These are phyloP conservation scores for Pyrrhoderma lamaoense DNA, from an alignment of 1,284 basidiomycete genomes.

Conservation along the genomic window DNA sequence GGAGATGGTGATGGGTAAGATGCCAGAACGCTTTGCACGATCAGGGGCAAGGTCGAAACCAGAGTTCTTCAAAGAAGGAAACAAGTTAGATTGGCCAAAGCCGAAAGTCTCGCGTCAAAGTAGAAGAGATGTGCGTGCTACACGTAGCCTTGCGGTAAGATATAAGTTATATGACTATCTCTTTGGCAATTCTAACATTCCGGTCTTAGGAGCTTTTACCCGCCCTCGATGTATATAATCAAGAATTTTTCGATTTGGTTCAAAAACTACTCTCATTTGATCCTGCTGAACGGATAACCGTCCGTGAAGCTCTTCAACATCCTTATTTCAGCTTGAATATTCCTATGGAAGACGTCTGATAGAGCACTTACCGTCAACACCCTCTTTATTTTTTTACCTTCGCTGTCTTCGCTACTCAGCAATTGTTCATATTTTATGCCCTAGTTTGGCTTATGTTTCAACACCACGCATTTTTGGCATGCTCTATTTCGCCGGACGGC, in stretches of 20 bases:
- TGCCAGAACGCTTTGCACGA: conserved; percentile 80
- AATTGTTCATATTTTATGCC: not conserved
- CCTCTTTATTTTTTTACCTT: not conserved
- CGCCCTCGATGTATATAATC: conserved; percentile 61
- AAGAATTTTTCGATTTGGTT: conserved; percentile 83
- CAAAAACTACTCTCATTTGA: conserved; percentile 87
- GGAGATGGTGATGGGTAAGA: conserved; percentile 97
- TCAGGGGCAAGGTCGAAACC: conserved; percentile 71
- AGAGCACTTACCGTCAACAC: conserved; percentile 1
- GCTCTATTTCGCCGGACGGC: conserved; percentile 1
- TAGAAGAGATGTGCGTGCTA: conserved; percentile 88
- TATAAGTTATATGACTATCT: conserved; percentile 17
- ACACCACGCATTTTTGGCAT: conserved; percentile 1
- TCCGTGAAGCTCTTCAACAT: conserved; percentile 81
- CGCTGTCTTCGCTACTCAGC: conserved; percentile 1
- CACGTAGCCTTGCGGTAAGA: conserved; percentile 60
- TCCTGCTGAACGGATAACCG: conserved; percentile 78
- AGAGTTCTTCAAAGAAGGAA: conserved; percentile 86
- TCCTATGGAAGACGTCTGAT: conserved; percentile 26
- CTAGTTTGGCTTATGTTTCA: conserved; percentile 8
- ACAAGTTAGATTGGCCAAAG: conserved; percentile 89
- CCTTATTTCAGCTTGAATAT: conserved; percentile 72
- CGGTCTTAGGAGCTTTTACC: conserved; percentile 75
- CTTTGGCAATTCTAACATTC: conserved; percentile 3
- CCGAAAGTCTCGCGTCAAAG: conserved; percentile 82